Base-by-base conservation (phyloP, 1,284 basidiomycete genomes). In the Cutaneotrichosporon arboriforme region DNA sequence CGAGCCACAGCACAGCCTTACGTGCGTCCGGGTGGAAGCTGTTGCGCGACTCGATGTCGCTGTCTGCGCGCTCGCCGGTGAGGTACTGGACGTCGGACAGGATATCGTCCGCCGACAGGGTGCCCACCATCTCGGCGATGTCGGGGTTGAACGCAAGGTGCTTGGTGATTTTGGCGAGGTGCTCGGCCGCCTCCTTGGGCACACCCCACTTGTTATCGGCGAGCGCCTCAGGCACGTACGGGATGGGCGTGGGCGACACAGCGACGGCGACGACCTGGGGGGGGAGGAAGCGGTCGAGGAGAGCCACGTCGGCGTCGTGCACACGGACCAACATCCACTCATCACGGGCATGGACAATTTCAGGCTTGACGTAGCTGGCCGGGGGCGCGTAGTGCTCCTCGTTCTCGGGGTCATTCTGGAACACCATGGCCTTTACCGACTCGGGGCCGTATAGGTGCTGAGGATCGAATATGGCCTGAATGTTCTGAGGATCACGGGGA, bases 1-100 rank as follows among this genome's bases (percentile, higher is more conserved):
- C 84, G 57, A 92, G 78, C 87, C 87, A 93, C 13, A 78, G 68
- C 1, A 87, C 87, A 17, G 90, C 89, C 15, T 79, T 75, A 8
- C 78, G 71, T 4, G 86, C 83, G 4, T 87, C 88, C 2, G 76
- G 60, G 0, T 84, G 78, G 73, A 91, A 92, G 8, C 86, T 87
- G 66, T 91, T 87, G 14, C 90, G 79, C 1, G 83, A 84, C 31
- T 83, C 65, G 57, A 91, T 87, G 23, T 64, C 66, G 46, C 67
- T 70, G 33, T 46, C 52, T 35, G 76, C 77, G 59, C 84, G 84
- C 72, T 92, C 90, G 51, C 89, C 89, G 1, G 89, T 90, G 54
- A 93, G 81, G 69, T 82, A 90, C 45, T 83, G 80, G 40, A 91
- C 80, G 70, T 88, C 85, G 42, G 81, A 77, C 51, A 78, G 77